Base-by-base conservation (phyloP, 371 early-diverging fungal species). In the Circinella umbellata region DNA sequence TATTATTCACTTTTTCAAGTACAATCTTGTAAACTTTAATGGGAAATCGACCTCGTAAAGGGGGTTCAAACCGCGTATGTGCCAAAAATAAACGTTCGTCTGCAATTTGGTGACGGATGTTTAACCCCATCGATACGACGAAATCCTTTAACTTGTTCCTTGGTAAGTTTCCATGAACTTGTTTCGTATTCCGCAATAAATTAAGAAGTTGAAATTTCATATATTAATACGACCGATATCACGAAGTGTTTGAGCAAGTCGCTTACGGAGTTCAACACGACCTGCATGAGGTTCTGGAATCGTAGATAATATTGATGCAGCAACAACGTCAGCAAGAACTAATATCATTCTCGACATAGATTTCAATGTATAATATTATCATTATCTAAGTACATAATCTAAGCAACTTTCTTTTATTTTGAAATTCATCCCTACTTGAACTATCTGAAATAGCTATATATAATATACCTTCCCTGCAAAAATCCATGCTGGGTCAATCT, bases 221-320 rank as follows among this genome's bases (percentile, higher is more conserved):
- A 84, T 4, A 81, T 53, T 62, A n/a, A n/a, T n/a, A n/a, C 67
- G 69, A 20, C 80, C 76, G 38, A 84, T 69, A 60, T 84, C 84
- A 14, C 70, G 73, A 11, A 84, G 64, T 0, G 84, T 84, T n/a
- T 70, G 47, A 0, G 84, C 76, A 1, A 81, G 61, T 15, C 81
- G 75, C 39, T 81, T 81, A 20, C 84, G 76, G 14, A 84, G 67
- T 53, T 81, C 84, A 13, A 84, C 80, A 54, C 84, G 74, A 18
- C 81, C 81, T 3, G 73, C 74, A 0, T 78, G 68, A 5, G 82
- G 77, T 14, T 73, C 72, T 1, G 84, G 84, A 13, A 84, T 66
- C 49, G 77, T 63, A 7, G 78, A 71, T 38, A 84, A 61, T 15
- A 84, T 66, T 35, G 72, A 76, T 55, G 77, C 65, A 10, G 81